Base-by-base conservation (phyloP, 805 yeast genomes). In the Candida suzukii region DNA sequence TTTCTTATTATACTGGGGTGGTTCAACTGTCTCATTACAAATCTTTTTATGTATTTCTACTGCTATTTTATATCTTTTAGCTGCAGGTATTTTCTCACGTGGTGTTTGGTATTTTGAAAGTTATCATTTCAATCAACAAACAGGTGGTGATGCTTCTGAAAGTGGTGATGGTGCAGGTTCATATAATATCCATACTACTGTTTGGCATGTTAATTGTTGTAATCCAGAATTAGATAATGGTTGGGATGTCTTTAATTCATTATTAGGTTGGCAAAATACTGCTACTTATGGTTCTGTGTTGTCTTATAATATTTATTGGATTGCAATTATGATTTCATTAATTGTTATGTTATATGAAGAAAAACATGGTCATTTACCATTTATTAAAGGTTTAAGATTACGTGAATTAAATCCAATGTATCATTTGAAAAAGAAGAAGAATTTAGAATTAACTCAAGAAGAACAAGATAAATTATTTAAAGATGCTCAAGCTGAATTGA, bases 161-260 rank as follows among this genome's bases (percentile, higher is more conserved):
- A 68, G 72, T 53, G 98, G 98, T 54, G 73, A 81, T 41, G 99
- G 99, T 52, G 91, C 95, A 34, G 99, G 99, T 59, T 83, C 97
- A 21, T 91, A 91, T 66, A 81, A 91, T 64, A 77, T 91, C 55
- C 55, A 70, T 39, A 74, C 74, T 56, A 66, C 84, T 13, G 96
- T 91, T 22, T 91, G 96, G 90, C 99, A 91, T 67, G 95, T 91
- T 46, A 88, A 91, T 74, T 91, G 97, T 69, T 91, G 98, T 71
- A 88, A 88, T 66, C 97, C 97, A 36, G 90, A 83, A 63, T 70
- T 73, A 44, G 91, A 83, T 65, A 80, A 82, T 53, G 98, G 97
- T 68, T 91, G 98, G 98, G 96, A 88, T 75, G 80, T 91, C 46
- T 91, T 91, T 74, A 91, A 91, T 58, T 87, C 97, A 22, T 64